Evolutionary conservation across 2,329 filamentous ascomycete genomes (phyloP).

Genomic region (Penicillium sp.): DNA sequence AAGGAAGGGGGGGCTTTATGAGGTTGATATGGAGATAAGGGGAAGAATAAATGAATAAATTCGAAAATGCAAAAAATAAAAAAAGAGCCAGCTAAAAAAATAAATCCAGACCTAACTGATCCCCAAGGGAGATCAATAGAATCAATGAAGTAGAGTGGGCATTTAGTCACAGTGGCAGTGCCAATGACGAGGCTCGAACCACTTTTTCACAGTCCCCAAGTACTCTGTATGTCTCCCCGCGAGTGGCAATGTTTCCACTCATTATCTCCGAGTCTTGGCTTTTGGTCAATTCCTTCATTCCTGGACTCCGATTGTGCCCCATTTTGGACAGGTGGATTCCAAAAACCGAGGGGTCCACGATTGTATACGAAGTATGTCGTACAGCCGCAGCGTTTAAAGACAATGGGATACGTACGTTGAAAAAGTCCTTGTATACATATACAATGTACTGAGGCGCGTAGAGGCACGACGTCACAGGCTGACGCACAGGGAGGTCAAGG

Average conservation of each 20-base stretch:
- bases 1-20: slow-evolving; percentile 20
- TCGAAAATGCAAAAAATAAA: slow-evolving; percentile 5
- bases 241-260: slow-evolving; percentile 22
- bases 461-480: slow-evolving; percentile 26
- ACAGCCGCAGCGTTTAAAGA: not conserved
- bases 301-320: not conserved
- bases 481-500: slow-evolving; percentile 25
- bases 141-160: slow-evolving; percentile 23
- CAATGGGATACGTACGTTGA: not conserved
- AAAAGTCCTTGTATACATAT: not conserved
- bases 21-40: slow-evolving; percentile 22
- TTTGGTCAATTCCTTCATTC: slow-evolving; percentile 5
- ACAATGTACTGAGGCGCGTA: not conserved
- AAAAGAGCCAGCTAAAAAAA: slow-evolving; percentile 14
- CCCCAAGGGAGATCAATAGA: slow-evolving; percentile 15
- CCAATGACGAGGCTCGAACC: slow-evolving; percentile 18
- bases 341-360: not conserved
- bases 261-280: slow-evolving; percentile 1
- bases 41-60: slow-evolving; percentile 11
- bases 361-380: not conserved
- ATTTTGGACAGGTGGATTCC: not conserved
- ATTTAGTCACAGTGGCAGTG: slow-evolving; percentile 20
- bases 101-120: slow-evolving; percentile 6
- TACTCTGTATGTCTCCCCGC: slow-evolving; percentile 11
- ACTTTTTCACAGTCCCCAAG: slow-evolving; percentile 9